A percentile compares a stretch with the other conserved stretches of the same genome.
These are phyloP conservation scores for Diplodia sapinea DNA, from an alignment of 2,329 filamentous ascomycete species.

Conservation along the genomic window DNA sequence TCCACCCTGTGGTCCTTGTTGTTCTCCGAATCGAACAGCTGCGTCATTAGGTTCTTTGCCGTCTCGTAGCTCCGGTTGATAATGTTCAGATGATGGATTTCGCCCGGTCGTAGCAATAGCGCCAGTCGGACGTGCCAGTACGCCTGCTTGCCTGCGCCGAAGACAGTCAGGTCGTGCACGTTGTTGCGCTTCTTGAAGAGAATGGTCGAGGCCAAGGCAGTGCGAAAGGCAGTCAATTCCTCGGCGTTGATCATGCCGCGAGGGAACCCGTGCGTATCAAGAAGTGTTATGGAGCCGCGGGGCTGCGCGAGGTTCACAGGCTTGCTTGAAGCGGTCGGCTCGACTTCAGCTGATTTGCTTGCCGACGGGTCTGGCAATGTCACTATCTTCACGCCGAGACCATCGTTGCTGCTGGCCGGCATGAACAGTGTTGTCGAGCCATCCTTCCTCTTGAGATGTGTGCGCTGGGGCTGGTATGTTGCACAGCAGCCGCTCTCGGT, in stretches of 20 bases:
- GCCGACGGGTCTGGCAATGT: conserved; percentile 44
- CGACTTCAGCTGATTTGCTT: not conserved
- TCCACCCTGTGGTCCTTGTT: conserved; percentile 28
- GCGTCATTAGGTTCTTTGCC: conserved; percentile 58
- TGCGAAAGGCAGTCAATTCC: conserved; percentile 72
- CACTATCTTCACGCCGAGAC: conserved; percentile 69
- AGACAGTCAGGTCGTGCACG: conserved; percentile 79
- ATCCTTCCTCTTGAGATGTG: conserved; percentile 64
- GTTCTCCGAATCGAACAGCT: conserved; percentile 60
- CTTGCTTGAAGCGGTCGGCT: conserved; percentile 25
- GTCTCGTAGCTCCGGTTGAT: conserved; percentile 75
- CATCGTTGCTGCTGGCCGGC: conserved; percentile 66
- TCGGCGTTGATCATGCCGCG: conserved; percentile 70
- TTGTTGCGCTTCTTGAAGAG: conserved; percentile 67
- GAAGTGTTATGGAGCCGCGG: conserved; percentile 64
- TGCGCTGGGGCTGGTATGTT: conserved; percentile 66
- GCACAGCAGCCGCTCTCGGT: conserved; percentile 61
- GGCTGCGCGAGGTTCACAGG: conserved; percentile 51
- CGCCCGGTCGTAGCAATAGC: conserved; percentile 70
- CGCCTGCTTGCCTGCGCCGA: conserved; percentile 87
- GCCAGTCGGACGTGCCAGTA: conserved; percentile 93
- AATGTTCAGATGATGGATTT: conserved; percentile 80
- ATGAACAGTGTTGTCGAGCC: conserved; percentile 70
- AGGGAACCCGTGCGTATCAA: conserved; percentile 63
- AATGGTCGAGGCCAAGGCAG: conserved; percentile 67